Evolutionary conservation across 192 early-diverging fungal species (phyloP).

Genomic region (Geranomyces michiganensis): DNA sequence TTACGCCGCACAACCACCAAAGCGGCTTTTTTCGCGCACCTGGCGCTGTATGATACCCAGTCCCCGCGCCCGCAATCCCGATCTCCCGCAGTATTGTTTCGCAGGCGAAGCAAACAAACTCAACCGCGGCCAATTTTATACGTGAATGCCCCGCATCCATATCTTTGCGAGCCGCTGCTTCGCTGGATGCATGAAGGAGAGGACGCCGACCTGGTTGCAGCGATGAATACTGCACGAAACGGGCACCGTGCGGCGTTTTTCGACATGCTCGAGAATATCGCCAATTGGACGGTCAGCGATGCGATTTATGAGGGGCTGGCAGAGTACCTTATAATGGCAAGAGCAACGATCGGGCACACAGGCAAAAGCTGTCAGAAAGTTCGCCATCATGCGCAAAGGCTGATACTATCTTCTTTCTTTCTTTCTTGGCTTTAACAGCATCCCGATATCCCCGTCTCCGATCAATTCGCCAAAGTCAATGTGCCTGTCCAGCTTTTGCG

Average conservation of each 20-base stretch:
- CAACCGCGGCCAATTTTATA: conserved; percentile 5
- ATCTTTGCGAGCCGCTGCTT: background rate
- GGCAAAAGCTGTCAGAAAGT: background rate
- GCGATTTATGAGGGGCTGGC: conserved; percentile 14
- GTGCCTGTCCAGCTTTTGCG: background rate
- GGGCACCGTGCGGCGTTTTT: conserved; percentile 2
- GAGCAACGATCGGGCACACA: background rate
- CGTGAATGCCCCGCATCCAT: background rate
- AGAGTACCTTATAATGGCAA: conserved; percentile 1
- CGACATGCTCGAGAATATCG: background rate
- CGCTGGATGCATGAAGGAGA: conserved; percentile 18
- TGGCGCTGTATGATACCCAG: background rate
- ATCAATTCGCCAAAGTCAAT: background rate
- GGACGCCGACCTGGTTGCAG: background rate
- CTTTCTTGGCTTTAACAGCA: background rate
- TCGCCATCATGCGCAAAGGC: too few species aligned
- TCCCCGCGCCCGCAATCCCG: background rate
- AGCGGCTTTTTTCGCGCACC: background rate
- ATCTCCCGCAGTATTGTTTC: background rate
- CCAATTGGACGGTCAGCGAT: background rate
- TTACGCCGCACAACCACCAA: background rate
- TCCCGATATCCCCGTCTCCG: background rate
- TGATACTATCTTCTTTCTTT: background rate
- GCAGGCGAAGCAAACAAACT: background rate
- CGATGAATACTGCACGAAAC: background rate